Conservation (phyloP, 2,329 filamentous ascomycete genomes). For the Zasmidium angulare region DNA sequence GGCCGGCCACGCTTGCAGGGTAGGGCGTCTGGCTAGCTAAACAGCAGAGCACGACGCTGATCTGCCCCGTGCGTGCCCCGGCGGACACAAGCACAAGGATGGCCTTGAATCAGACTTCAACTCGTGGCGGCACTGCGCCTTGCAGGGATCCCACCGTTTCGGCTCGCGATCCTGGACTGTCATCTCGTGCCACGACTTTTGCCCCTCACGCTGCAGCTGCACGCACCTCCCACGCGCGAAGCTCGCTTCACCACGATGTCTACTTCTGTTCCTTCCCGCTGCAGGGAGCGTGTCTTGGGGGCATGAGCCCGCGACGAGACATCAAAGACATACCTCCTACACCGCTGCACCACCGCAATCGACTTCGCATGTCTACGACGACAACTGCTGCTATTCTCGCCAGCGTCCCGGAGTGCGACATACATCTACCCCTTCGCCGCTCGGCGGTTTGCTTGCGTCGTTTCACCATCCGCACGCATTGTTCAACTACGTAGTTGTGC, state of each 20-base stretch:
- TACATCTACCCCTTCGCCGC: too few species aligned
- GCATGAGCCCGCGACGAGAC: neutral
- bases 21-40: slow-evolving; percentile 3
- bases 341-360: too few species aligned
- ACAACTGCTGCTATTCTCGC: too few species aligned
- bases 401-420: neutral
- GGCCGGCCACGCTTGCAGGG: slow-evolving; percentile 20
- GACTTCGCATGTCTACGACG: too few species aligned
- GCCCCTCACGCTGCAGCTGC: neutral
- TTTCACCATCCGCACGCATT: neutral
- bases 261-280: neutral
- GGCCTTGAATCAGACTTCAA: neutral
- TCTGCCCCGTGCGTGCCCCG: neutral
- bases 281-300: neutral
- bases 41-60: slow-evolving; percentile 1
- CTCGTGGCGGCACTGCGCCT: neutral
- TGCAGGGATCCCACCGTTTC: neutral
- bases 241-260: neutral
- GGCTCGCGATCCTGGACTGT: neutral
- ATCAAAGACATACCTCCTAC: neutral
- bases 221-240: neutral
- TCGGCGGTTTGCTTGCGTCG: neutral
- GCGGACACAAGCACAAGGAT: slow-evolving; percentile 1
- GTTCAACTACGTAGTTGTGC: neutral
- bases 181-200: neutral